Evolutionary conservation across 805 yeast genomes (phyloP), one percentile per base, ranked within the genome.

Genomic region (Saccharomyces mikatae): DNA sequence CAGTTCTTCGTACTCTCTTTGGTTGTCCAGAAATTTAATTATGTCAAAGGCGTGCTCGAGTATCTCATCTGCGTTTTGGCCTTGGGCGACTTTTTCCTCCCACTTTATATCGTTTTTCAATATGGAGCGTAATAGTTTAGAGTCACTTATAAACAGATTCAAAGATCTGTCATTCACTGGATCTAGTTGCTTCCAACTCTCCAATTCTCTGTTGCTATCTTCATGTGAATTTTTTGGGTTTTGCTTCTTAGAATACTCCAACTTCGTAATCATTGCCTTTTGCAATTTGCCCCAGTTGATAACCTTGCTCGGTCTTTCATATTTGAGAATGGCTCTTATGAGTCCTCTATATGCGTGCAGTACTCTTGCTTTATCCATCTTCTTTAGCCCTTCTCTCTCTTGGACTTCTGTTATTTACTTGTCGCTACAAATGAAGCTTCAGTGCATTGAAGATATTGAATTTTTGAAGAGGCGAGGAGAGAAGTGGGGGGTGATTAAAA

Each of bases 1-100:
- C 49, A 92, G 76, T 59, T 84, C 91, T 56, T 81, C 82, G 71
- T 89, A 92, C 11, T 76, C 81, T 59, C 94, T 76, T 69, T 92
- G 97, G 58, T 84, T 81, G 51, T 76, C 75, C 52, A 92, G 72
- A 65, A 81, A 92, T 9, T 76, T 72, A 4, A 80, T 73, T 13
- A 87, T 77, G 63, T 87, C 90, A n/a, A 67, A 60, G 49, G 85
- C 70, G 62, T 84, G 83, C 24, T 36, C 44, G 44, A 36, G 17
- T 17, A 36, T 36, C 44, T 36, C 44, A 22, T 36, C 24, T 5
- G 10, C 24, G 22, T n/a, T 36, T 17, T 36, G 44, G 8, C 44
- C 24, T 24, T 36, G 44, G 44, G 11, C 44, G 13, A 36, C 17
- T 17, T 36, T 36, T 21, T 36, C 24, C 6, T 17, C 44, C 44